Evolutionary conservation across 441 rosid species (phyloP), one percentile per base, ranked within the genome.

Genomic region (Syzygium malaccense): DNA sequence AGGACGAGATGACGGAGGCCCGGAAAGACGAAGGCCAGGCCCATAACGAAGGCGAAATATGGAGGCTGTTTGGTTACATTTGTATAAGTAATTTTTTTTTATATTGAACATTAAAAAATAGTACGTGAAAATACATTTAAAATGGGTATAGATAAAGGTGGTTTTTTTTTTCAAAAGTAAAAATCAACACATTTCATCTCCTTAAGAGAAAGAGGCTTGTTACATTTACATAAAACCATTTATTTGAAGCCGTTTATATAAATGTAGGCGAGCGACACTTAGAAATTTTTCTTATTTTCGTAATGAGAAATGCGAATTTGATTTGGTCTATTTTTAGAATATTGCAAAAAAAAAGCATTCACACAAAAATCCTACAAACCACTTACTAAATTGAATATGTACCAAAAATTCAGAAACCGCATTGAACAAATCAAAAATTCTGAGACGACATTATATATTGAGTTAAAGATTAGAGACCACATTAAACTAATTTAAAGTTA

Each of bases 401-500:
- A 45, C 9, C 0, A 45, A 45, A 45, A 45, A 45, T 45, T 45
- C 48, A 7, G 2, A 0, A 7, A 45, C 10, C 2, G 48, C 48
- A 45, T 2, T 1, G 2, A 45, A 45, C 48, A 45, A 45, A 45
- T 45, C 9, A 7, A 45, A 45, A 45, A 9, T 45, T 45, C 48
- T 7, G 2, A 2, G 8, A 1, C 9, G 2, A 45, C 1, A 7
- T 45, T 45, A 0, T 1, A 45, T 7, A 45, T 7, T 45, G 48
- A 0, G 7, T 2, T 45, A 45, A 45, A 45, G 1, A 1, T 45
- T 1, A 45, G 1, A 0, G 2, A 45, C 0, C 1, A 2, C 9
- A 45, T 45, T 45, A 2, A 45, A 45, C 9, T 45, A 8, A 45
- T 45, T 45, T 7, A 45, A 45, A 45, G 9, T 45, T 7, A 9